Conservation (phyloP, 495 filamentous ascomycete genomes). For the Aspergillus indologenus region DNA sequence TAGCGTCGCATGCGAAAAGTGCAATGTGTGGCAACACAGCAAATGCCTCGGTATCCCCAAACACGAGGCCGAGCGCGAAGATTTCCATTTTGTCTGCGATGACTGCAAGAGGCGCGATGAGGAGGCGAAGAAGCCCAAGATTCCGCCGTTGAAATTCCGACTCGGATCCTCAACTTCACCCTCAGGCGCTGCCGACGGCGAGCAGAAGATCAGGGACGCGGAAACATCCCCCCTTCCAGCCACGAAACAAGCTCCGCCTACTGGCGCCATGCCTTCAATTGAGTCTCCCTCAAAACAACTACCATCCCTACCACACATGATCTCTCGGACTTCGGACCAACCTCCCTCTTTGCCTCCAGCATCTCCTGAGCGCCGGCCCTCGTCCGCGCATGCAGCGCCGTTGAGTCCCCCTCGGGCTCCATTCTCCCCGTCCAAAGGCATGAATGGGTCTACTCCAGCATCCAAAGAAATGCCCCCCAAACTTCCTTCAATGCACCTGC, state of each 20-base stretch:
- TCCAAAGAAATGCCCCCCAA: slow-evolving; percentile 28
- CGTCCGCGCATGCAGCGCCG: slow-evolving; percentile 25
- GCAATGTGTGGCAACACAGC: slow-evolving; percentile 96
- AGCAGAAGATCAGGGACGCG: slow-evolving; percentile 16
- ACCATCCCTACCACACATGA: slow-evolving; percentile 19
- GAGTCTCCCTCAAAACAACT: slow-evolving; percentile 19
- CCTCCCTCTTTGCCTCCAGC: slow-evolving; percentile 33
- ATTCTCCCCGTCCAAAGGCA: slow-evolving; percentile 38
- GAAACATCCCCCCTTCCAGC: slow-evolving; percentile 19
- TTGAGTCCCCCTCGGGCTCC: slow-evolving; percentile 36
- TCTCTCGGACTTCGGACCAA: slow-evolving; percentile 24
- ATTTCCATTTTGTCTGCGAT: slow-evolving; percentile 85
- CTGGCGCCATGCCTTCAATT: slow-evolving; percentile 20
- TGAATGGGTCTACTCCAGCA: slow-evolving; percentile 27
- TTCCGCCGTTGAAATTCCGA: slow-evolving; percentile 67
- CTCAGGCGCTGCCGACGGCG: slow-evolving; percentile 22
- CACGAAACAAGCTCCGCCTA: slow-evolving; percentile 30
- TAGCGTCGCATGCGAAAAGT: slow-evolving; percentile 91
- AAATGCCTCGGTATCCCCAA: slow-evolving; percentile 79
- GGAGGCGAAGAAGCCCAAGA: slow-evolving; percentile 61
- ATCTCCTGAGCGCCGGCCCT: slow-evolving; percentile 42
- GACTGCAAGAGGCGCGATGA: slow-evolving; percentile 69
- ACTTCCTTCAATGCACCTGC: slow-evolving; percentile 34
- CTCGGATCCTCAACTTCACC: slow-evolving; percentile 53
- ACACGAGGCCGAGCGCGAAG: slow-evolving; percentile 73